phyloP scores from a whole-genome alignment of 768 basidiomycete genomes.

The Favolaschia claudopus region DNA sequence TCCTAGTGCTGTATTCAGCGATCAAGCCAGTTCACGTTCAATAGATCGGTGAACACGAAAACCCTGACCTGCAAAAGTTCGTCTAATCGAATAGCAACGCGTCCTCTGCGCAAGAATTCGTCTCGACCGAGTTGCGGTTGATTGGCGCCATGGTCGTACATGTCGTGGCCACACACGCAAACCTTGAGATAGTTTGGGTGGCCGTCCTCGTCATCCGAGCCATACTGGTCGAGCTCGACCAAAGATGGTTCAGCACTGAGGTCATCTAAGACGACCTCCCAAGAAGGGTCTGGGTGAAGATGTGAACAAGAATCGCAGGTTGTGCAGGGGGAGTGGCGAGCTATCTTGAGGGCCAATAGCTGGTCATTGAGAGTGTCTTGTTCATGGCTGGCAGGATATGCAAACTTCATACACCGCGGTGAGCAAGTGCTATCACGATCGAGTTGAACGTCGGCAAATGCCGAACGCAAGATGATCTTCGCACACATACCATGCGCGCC shows the following conservation, averaged over 20 bases:
- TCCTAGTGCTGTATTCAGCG: too few relatives aligned
- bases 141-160: slow-evolving; percentile 72
- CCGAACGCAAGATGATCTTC: too few relatives aligned
- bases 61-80: slow-evolving; percentile 77
- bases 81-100: slow-evolving; percentile 81
- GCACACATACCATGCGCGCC: too few relatives aligned
- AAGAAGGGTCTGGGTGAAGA: slow-evolving; percentile 67
- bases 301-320: slow-evolving; percentile 73
- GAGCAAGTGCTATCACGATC: too few relatives aligned
- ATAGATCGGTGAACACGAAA: slow-evolving; percentile 8
- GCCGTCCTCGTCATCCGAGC: slow-evolving; percentile 73
- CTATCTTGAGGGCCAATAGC: slow-evolving; percentile 76
- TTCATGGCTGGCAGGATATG: slow-evolving; percentile 71
- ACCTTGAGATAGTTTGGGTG: slow-evolving; percentile 58
- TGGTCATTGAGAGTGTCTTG: slow-evolving; percentile 55
- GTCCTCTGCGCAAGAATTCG: slow-evolving; percentile 76
- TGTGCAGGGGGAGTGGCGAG: slow-evolving; percentile 79
- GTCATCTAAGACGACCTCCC: slow-evolving; percentile 67
- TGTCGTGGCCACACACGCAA: slow-evolving; percentile 77
- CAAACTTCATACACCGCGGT: slow-evolving; percentile 74
- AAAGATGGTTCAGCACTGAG: slow-evolving; percentile 54
- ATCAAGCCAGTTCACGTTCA: too few relatives aligned
- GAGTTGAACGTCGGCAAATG: too few relatives aligned
- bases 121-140: slow-evolving; percentile 59
- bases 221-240: slow-evolving; percentile 67